These are phyloP conservation scores for Castanea sativa DNA, from an alignment of 306 rosid species.

Conservation along the genomic window DNA sequence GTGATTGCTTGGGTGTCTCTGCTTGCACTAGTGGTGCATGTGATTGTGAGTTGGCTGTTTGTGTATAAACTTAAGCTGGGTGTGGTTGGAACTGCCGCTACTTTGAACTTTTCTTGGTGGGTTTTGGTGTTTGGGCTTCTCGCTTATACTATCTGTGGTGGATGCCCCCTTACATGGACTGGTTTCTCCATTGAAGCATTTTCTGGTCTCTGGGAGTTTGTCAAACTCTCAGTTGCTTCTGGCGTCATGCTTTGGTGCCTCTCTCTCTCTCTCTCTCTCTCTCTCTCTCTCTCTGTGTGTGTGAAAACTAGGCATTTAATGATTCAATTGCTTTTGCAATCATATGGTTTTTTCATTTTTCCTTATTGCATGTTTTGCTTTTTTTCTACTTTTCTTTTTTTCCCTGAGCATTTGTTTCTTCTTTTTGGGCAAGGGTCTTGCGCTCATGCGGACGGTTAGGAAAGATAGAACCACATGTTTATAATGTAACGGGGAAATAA, in stretches of 20 bases:
- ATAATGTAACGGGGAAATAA: too few species aligned
- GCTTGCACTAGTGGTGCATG: constrained; percentile 40
- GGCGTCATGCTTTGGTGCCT: constrained; percentile 80
- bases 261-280: neutral
- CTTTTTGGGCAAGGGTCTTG: too few species aligned
- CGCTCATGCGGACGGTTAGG: too few species aligned
- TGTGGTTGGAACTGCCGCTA: constrained; percentile 52
- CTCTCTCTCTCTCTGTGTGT: neutral
- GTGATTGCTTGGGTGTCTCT: constrained; percentile 53
- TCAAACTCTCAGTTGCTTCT: constrained; percentile 66
- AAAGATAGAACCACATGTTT: neutral
- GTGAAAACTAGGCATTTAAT: neutral
- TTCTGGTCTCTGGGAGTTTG: constrained; percentile 75
- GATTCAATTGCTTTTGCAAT: neutral
- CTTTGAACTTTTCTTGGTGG: constrained; percentile 69
- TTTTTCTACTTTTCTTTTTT: neutral
- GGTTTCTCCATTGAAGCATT: constrained; percentile 81
- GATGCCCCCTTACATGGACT: constrained; percentile 68
- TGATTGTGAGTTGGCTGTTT: constrained; percentile 58
- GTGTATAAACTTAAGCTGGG: constrained; percentile 54
- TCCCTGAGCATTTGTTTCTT: too few species aligned
- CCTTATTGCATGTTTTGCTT: neutral
- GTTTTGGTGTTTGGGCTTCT: constrained; percentile 45
- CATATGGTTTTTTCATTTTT: too few species aligned
- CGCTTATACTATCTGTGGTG: constrained; percentile 48